A percentile compares a stretch with the other conserved stretches of the same genome.
These are phyloP conservation scores for Globisporangium polare DNA, from an alignment of 352 stramenopile species.

Conservation along the genomic window DNA sequence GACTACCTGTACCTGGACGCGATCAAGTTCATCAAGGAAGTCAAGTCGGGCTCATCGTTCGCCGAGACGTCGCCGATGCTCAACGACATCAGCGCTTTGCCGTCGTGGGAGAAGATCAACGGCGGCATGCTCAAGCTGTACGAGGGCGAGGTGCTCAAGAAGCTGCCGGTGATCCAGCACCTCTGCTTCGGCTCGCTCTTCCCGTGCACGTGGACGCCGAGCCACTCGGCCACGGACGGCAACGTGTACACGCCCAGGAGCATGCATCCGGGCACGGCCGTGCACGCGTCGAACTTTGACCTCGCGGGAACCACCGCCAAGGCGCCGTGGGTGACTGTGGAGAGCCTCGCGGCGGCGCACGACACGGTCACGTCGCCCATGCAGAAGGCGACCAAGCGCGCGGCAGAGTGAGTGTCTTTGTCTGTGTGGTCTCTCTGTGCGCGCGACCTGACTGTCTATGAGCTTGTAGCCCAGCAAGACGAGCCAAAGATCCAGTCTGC, in stretches of 20 bases:
- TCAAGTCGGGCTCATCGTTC: constrained; percentile 90
- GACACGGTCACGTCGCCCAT: constrained; percentile 56
- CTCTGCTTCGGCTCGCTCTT: constrained; percentile 96
- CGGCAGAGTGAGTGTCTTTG: neutral
- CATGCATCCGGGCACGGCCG: constrained; percentile 51
- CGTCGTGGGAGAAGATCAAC: constrained; percentile 92
- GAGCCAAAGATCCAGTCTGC: neutral
- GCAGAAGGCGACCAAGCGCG: constrained; percentile 6
- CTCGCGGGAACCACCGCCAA: constrained; percentile 51
- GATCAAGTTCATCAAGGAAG: constrained; percentile 90
- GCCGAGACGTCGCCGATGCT: constrained; percentile 93
- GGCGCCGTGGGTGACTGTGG: constrained; percentile 64
- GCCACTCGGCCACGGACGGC: constrained; percentile 40
- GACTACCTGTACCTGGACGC: constrained; percentile 93
- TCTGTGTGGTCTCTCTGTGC: neutral
- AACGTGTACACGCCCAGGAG: constrained; percentile 28
- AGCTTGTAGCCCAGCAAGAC: neutral
- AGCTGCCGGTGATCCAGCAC: constrained; percentile 98
- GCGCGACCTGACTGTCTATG: neutral
- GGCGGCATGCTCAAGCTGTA: constrained; percentile 89
- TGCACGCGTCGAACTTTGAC: constrained; percentile 69
- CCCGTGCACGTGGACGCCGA: constrained; percentile 75
- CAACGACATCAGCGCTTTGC: constrained; percentile 88
- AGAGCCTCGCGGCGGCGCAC: constrained; percentile 35
- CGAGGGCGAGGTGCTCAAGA: constrained; percentile 97